Evolutionary conservation across 2,329 filamentous ascomycete genomes (phyloP), one percentile per base, ranked within the genome.

Genomic region (Fusarium denticulatum): DNA sequence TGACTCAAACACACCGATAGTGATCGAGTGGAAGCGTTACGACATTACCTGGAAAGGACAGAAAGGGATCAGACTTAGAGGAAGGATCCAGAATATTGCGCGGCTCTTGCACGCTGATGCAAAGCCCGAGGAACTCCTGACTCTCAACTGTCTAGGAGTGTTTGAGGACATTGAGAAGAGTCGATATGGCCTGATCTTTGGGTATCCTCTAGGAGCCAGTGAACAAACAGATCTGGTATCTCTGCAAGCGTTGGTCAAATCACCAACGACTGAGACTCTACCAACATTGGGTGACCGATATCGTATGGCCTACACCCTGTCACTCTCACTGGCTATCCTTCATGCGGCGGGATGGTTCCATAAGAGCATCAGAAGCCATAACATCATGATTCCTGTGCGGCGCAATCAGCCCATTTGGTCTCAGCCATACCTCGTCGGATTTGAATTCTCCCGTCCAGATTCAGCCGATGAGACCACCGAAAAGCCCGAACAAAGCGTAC

Each of bases 351-450:
- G 62, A 3, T 69, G 66, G 66, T 36, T 69, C 2, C 66, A 69
- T 43, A 69, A 69, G 30, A 61, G 66, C 9, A 61, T 69, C 13
- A 34, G 62, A 16, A 69, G 66, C 18, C 47, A 69, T 13, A 69
- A 66, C 10, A 60, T 69, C 49, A 40, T 69, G 53, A 15, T 69
- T 20, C 57, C 34, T 5, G 22, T 45, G n/a, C 20, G 46, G 37
- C 7, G 28, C 18, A 45, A 37, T 14, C 60, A 26, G 22, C 62
- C 49, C 16, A n/a, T 57, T 6, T 66, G 55, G 66, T 57, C 55
- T 24, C 47, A 50, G 7, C 66, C 66, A 47, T 66, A 52, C 39
- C 62, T 69, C 1, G 56, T 56, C 24, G 66, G 66, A 2, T 66
- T 66, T 12, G 62, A 61, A 3, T 69, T 61, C 3, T 69, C 60